Evolutionary conservation across 768 basidiomycete genomes (phyloP).

Genomic region (Calocera cornea): DNA sequence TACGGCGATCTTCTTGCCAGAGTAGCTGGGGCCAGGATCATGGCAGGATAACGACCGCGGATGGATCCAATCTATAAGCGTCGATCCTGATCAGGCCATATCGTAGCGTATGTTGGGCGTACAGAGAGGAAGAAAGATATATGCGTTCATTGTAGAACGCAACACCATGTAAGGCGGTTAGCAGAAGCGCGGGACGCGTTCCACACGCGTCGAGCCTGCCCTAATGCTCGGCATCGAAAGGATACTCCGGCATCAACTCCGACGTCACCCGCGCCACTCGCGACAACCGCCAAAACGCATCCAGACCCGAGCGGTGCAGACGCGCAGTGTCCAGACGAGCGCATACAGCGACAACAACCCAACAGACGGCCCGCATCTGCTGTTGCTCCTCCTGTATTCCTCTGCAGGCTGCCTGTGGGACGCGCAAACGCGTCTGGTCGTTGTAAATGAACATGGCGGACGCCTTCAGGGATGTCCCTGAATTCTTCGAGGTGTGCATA

Average conservation of each 20-base stretch:
- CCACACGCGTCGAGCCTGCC: not conserved
- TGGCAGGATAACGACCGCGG: too few relatives aligned
- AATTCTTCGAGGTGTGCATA: constrained; percentile 75
- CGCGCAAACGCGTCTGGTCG: not conserved
- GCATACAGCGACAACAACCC: not conserved
- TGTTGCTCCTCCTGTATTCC: not conserved
- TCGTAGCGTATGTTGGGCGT: too few relatives aligned
- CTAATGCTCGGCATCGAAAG: not conserved
- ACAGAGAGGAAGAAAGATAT: too few relatives aligned
- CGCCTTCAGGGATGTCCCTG: constrained; percentile 66
- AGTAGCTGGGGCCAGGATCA: too few relatives aligned
- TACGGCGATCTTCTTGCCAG: too few relatives aligned
- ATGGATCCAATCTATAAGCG: too few relatives aligned
- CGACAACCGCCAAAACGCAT: not conserved
- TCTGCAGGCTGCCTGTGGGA: not conserved
- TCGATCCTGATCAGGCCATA: too few relatives aligned
- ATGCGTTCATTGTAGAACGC: too few relatives aligned
- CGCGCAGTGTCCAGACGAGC: not conserved
- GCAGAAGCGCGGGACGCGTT: not conserved
- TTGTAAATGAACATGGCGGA: constrained; percentile 24
- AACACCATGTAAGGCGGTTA: not conserved
- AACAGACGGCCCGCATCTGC: not conserved
- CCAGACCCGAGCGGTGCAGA: not conserved
- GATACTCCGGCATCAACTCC: not conserved
- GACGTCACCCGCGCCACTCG: not conserved